Conservation (phyloP, 2,329 filamentous ascomycete species). For the Epichloe typhina region DNA sequence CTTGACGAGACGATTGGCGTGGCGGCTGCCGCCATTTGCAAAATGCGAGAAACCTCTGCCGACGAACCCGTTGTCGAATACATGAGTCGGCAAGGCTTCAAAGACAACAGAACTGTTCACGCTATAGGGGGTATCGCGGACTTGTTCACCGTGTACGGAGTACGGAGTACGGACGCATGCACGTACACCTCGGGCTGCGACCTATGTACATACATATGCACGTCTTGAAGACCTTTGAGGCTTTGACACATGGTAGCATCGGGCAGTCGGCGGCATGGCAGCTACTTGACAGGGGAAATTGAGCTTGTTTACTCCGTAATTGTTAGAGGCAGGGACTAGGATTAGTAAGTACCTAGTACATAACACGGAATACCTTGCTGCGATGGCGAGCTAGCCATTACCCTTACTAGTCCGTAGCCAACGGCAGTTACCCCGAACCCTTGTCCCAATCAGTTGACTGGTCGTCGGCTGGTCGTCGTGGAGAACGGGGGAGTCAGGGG, state of each 20-base stretch:
- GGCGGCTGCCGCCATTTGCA: background rate
- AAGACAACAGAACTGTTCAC: too few species aligned
- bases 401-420: background rate
- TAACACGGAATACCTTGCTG: too few species aligned
- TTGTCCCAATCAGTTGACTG: conserved; percentile 4
- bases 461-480: background rate
- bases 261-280: background rate
- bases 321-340: background rate
- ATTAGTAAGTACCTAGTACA: background rate
- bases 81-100: too few species aligned
- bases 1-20: background rate
- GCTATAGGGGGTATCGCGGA: too few species aligned
- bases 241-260: background rate
- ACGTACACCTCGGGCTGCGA: too few species aligned
- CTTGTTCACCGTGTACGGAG: too few species aligned
- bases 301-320: too few species aligned
- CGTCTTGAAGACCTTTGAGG: background rate
- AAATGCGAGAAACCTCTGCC: background rate
- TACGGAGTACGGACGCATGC: too few species aligned
- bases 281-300: background rate
- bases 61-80: too few species aligned
- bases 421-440: conserved; percentile 6
- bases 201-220: background rate
- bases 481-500: background rate
- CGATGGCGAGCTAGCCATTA: too few species aligned